Percentiles rank a stretch among this genome's conserved stretches.
Evolutionary conservation across 2,329 filamentous ascomycete genomes (phyloP).

Genomic region (Arthrobotrys conoides): DNA sequence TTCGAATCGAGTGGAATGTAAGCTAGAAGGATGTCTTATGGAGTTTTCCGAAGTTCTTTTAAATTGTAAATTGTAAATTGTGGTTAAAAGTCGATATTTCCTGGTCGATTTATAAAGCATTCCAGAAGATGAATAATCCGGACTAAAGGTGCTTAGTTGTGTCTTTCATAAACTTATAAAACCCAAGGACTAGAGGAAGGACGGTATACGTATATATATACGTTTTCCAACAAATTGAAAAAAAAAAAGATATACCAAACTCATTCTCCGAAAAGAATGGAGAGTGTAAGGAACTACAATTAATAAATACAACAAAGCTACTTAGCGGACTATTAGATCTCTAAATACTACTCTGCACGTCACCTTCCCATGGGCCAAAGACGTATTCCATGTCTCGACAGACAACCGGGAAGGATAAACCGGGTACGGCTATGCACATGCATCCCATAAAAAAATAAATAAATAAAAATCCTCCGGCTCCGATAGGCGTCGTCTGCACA

Average conservation of each 20-base stretch:
- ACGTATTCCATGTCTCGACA: conserved; percentile 7
- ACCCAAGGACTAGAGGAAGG: not conserved
- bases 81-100: not conserved
- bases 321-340: not conserved
- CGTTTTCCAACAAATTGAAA: not conserved
- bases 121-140: conserved; percentile 4
- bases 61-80: not conserved
- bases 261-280: not conserved
- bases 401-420: conserved; percentile 4
- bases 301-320: no score
- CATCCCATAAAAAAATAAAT: no score
- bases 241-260: not conserved
- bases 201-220: not conserved
- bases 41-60: not conserved
- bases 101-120: conserved; percentile 17
- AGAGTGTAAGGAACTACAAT: no score
- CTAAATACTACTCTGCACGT: not conserved
- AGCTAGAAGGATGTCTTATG: not conserved
- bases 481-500: conserved; percentile 14
- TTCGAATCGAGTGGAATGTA: not conserved
- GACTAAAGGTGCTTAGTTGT: not conserved
- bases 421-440: conserved; percentile 11
- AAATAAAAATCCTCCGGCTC: conserved; percentile 2
- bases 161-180: no score
- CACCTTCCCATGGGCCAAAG: not conserved